Evolutionary conservation across 768 basidiomycete species (phyloP), one percentile per base, ranked within the genome.

Genomic region (Hericium alpestre): DNA sequence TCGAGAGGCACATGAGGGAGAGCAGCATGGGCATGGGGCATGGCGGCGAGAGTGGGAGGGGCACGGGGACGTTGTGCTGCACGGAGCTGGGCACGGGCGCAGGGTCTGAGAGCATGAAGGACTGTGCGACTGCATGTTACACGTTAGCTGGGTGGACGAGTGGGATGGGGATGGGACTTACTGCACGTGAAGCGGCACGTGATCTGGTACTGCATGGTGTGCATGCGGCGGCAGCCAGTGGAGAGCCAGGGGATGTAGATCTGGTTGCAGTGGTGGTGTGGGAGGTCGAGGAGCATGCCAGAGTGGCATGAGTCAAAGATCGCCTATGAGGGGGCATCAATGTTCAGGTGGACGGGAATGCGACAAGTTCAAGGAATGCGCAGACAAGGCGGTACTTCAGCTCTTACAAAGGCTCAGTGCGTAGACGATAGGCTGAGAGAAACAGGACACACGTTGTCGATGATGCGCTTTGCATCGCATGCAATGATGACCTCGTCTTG

Each of bases 251-350:
- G 66, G 20, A 61, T 59, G 57, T 62, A 66, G 5, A 65, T 54
- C 0, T 27, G 47, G 46, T 67, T 65, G 53, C 66, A 67, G 12
- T 60, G 49, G 46, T 64, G 54, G 48, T 67, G 66, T 0, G 60
- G 63, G 18, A 67, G 59, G 37, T 66, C 63, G 10, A 68, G 61
- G 12, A 68, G 9, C 0, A 65, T 68, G 22, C 64, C 65, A 3
- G 64, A 65, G 18, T 66, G 64, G 25, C 65, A 65, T 3, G 63
- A n/a, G n/a, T 68, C 67, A 43, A 68, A 61, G 15, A 68, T 48
- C 2, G 64, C 63, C 63, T n/a, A n/a, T 65, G 48, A n/a, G 22
- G 46, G 38, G 13, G 56, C n/a, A 1, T 51, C 20, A 51, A n/a
- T n/a, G n/a, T n/a, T n/a, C n/a, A n/a, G n/a, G n/a, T n/a, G n/a